phyloP scores from a whole-genome alignment of 768 basidiomycete species.

The Termitomyces titanicus region DNA sequence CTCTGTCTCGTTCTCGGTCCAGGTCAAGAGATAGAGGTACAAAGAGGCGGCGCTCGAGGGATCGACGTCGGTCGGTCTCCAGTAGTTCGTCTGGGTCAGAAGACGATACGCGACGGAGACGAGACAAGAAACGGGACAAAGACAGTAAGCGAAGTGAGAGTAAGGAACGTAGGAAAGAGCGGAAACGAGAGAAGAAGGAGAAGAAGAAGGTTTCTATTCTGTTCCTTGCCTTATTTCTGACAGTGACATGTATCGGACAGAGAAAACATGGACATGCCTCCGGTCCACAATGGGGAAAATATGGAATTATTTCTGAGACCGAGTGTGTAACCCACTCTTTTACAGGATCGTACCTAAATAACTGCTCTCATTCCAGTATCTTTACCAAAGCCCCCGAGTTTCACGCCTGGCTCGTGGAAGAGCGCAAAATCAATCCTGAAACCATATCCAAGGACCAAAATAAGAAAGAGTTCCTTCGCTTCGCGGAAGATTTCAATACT shows the following conservation, averaged over 20 bases:
- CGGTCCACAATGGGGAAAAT: slow-evolving; percentile 83
- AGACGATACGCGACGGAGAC: slow-evolving; percentile 42
- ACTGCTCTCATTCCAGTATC: slow-evolving; percentile 46
- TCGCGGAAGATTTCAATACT: slow-evolving; percentile 83
- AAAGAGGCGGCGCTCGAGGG: slow-evolving; percentile 11
- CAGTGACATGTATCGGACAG: slow-evolving; percentile 18
- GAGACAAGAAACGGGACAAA: slow-evolving; percentile 40
- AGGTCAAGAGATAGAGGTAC: slow-evolving; percentile 18
- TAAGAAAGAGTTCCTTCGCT: slow-evolving; percentile 80
- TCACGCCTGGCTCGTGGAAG: slow-evolving; percentile 90
- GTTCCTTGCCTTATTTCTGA: not conserved
- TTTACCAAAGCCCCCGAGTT: slow-evolving; percentile 85
- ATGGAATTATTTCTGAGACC: slow-evolving; percentile 79
- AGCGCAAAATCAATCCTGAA: slow-evolving; percentile 88
- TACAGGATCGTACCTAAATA: not conserved
- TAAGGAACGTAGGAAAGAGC: slow-evolving; percentile 29
- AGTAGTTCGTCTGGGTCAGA: slow-evolving; percentile 35
- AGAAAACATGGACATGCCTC: slow-evolving; percentile 55
- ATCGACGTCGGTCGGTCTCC: slow-evolving; percentile 31
- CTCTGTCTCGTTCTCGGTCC: slow-evolving; percentile 30
- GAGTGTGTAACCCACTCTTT: slow-evolving; percentile 54
- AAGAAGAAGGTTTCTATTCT: slow-evolving; percentile 38
- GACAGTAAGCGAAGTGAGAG: slow-evolving; percentile 45
- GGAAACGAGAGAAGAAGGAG: slow-evolving; percentile 53
- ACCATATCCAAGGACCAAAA: slow-evolving; percentile 81